A percentile compares a stretch with the other conserved stretches of the same genome.
Evolutionary conservation across 2,329 filamentous ascomycete genomes (phyloP).

Genomic region (Penicillium italicum): DNA sequence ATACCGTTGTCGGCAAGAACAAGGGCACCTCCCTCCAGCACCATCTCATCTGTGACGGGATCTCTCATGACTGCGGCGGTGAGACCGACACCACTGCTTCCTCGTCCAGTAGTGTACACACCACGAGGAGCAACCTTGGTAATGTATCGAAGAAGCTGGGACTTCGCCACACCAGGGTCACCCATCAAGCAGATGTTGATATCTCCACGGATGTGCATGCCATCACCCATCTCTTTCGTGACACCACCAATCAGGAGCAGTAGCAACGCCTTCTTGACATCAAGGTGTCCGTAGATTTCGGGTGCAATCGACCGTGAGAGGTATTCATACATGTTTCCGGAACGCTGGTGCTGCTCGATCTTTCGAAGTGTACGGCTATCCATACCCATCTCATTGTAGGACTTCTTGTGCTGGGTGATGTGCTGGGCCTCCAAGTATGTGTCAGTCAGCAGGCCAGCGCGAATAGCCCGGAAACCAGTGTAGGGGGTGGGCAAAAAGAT

Average conservation of each 20-base stretch:
- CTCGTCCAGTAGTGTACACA: conserved; percentile 78
- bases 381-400: conserved; percentile 86
- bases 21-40: conserved; percentile 74
- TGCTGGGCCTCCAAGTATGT: conserved; percentile 95
- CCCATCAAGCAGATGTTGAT: conserved; percentile 99
- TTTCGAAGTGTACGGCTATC: conserved; percentile 74
- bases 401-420: conserved; percentile 94
- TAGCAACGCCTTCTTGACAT: conserved; percentile 97
- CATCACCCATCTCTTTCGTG: conserved; percentile 93
- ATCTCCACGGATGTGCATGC: conserved; percentile 97
- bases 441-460: conserved; percentile 91
- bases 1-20: conserved; percentile 78
- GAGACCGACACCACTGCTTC: conserved; percentile 75
- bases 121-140: conserved; percentile 94
- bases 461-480: conserved; percentile 97
- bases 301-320: conserved; percentile 94
- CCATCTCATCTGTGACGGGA: conserved; percentile 73
- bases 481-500: conserved; percentile 97
- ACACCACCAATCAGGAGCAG: conserved; percentile 93
- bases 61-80: conserved; percentile 79
- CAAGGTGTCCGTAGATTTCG: conserved; percentile 92
- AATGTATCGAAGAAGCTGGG: conserved; percentile 96
- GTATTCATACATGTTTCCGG: conserved; percentile 92
- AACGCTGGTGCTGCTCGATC: conserved; percentile 79
- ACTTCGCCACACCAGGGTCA: conserved; percentile 99